Evolutionary conservation across 495 filamentous ascomycete genomes (phyloP).

Genomic region (Tuber microsphaerosporum): DNA sequence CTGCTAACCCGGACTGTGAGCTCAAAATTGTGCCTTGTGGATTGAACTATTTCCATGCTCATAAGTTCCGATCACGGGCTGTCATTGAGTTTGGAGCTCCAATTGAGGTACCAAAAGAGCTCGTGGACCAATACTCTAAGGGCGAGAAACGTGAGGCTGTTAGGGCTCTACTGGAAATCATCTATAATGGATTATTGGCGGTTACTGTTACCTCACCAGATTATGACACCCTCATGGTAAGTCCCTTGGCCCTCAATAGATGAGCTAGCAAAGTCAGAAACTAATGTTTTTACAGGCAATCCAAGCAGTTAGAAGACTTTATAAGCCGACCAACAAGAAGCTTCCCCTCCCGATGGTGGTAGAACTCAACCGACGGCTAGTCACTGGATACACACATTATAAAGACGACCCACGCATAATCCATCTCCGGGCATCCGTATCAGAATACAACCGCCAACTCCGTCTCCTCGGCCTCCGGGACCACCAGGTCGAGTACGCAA

Average conservation of each 20-base stretch:
- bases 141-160: constrained; percentile 81
- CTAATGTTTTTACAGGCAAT: constrained; percentile 56
- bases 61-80: constrained; percentile 95
- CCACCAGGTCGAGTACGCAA: constrained; percentile 91
- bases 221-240: constrained; percentile 92
- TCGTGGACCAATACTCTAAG: constrained; percentile 77
- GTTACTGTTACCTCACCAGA: constrained; percentile 92
- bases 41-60: constrained; percentile 99
- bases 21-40: constrained; percentile 98
- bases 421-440: constrained; percentile 67
- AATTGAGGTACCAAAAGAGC: constrained; percentile 68
- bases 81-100: constrained; percentile 93
- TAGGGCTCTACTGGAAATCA: constrained; percentile 68
- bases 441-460: constrained; percentile 81
- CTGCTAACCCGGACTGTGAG: constrained; percentile 81
- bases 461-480: constrained; percentile 79
- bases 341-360: constrained; percentile 89
- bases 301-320: constrained; percentile 87
- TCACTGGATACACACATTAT: constrained; percentile 85
- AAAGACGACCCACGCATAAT: constrained; percentile 84
- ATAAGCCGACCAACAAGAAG: constrained; percentile 90
- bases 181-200: constrained; percentile 73
- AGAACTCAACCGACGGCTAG: constrained; percentile 87
- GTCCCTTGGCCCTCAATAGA: constrained; percentile 19
- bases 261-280: neutral